Conservation (phyloP, 441 rosid species). For the Pelargonium hybrid region DNA sequence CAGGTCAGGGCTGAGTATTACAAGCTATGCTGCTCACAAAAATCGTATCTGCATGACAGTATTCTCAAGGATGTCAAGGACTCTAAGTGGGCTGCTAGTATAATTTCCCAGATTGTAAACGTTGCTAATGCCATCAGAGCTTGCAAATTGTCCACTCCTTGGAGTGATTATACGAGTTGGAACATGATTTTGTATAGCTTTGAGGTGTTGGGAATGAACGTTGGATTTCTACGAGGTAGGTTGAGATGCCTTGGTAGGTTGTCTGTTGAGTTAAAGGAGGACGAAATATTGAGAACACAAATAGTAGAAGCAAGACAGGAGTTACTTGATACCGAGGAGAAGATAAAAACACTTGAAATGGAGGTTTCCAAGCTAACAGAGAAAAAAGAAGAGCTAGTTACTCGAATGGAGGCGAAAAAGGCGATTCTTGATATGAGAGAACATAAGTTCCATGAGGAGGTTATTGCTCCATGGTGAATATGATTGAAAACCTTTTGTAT, state of each 20-base stretch:
- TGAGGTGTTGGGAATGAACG: conserved; percentile 14
- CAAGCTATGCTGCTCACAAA: conserved; percentile 8
- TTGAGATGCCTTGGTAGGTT: neutral
- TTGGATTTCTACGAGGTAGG: conserved; percentile 5
- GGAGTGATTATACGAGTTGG: neutral
- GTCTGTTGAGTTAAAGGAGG: neutral
- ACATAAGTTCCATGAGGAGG: neutral
- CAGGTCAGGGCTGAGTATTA: conserved; percentile 4
- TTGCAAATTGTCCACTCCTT: neutral
- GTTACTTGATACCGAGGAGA: neutral
- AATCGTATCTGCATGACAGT: neutral
- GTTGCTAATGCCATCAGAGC: conserved; percentile 5
- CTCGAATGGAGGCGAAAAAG: neutral
- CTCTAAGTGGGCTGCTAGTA: conserved; percentile 4
- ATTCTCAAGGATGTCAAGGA: neutral
- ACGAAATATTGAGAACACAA: neutral
- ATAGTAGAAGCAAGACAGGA: neutral
- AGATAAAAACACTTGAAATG: neutral
- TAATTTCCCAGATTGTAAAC: conserved; percentile 6
- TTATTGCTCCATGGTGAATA: neutral
- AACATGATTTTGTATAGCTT: neutral
- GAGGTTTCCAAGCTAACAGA: neutral
- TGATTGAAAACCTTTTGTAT: neutral
- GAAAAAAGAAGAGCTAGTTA: neutral
- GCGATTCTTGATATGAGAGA: neutral